These are phyloP conservation scores for Penicillium cinerascens DNA, from an alignment of 495 filamentous ascomycete genomes.

Conservation along the genomic window DNA sequence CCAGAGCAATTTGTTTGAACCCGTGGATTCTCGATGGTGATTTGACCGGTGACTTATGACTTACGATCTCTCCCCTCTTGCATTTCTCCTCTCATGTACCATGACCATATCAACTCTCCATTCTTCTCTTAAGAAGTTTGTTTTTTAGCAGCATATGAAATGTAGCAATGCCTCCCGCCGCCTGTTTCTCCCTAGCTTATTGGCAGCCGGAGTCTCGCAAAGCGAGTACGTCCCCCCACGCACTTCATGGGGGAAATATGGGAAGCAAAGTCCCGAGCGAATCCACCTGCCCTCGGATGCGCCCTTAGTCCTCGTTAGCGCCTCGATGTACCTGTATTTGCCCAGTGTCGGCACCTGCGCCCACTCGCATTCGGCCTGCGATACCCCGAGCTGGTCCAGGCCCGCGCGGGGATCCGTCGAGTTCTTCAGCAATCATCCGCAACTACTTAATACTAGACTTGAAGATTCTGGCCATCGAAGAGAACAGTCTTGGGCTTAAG, in stretches of 20 bases:
- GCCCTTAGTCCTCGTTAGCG: neutral
- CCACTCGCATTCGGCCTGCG: neutral
- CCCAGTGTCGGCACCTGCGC: neutral
- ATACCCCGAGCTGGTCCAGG: constrained; percentile 17
- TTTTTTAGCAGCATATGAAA: neutral
- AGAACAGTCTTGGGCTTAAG: neutral
- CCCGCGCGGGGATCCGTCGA: constrained; percentile 12
- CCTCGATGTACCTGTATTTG: neutral
- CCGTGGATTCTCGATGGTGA: constrained; percentile 1
- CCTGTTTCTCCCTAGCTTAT: neutral
- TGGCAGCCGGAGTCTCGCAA: neutral
- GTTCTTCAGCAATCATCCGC: constrained; percentile 16
- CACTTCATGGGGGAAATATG: neutral
- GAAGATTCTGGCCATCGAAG: neutral
- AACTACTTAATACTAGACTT: neutral
- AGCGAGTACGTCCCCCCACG: neutral
- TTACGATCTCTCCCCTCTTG: neutral
- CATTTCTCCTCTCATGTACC: neutral
- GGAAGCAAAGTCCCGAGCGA: neutral
- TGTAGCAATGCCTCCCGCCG: neutral
- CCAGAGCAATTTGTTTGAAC: neutral
- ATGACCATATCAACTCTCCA: neutral
- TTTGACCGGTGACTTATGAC: neutral
- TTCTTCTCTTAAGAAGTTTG: neutral
- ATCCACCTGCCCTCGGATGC: neutral